A percentile compares a stretch with the other conserved stretches of the same genome.
Conservation (phyloP, 2,329 filamentous ascomycete species). For the Neocucurbitaria cava region DNA sequence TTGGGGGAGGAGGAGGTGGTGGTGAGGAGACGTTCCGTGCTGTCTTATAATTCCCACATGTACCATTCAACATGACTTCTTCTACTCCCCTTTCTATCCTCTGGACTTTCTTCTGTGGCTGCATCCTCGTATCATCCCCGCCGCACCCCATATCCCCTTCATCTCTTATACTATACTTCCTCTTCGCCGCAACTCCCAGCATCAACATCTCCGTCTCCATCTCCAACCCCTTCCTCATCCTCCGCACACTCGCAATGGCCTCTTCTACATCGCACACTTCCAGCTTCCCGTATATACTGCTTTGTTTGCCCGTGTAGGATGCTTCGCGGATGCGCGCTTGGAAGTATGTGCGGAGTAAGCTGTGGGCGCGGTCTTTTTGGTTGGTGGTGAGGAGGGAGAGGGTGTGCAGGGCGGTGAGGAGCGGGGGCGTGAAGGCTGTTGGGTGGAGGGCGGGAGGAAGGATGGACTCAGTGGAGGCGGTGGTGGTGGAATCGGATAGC, state of each 20-base stretch:
- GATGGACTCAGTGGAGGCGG: no score
- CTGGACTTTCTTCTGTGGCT: background rate
- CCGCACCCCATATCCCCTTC: background rate
- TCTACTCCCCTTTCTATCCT: background rate
- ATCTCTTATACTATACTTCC: constrained; percentile 8
- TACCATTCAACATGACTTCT: no score
- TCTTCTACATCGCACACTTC: constrained; percentile 17
- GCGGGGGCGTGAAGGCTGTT: background rate
- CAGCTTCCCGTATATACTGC: background rate
- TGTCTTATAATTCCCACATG: background rate
- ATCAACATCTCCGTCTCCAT: background rate
- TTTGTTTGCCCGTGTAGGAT: background rate
- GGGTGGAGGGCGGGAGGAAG: background rate
- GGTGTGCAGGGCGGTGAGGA: constrained; percentile 5
- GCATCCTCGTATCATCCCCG: background rate
- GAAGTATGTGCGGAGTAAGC: constrained; percentile 17
- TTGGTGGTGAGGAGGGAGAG: constrained; percentile 15
- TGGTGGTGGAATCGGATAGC: background rate
- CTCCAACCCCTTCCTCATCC: constrained; percentile 12
- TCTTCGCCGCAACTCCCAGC: background rate
- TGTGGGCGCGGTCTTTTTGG: constrained; percentile 18
- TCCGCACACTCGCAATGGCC: constrained; percentile 14
- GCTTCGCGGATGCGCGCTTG: constrained; percentile 12
- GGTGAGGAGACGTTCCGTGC: no score
- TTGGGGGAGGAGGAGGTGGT: background rate